These are phyloP conservation scores for Primulina huaijiensis DNA, from an alignment of 257 asterid genomes.

Conservation along the genomic window DNA sequence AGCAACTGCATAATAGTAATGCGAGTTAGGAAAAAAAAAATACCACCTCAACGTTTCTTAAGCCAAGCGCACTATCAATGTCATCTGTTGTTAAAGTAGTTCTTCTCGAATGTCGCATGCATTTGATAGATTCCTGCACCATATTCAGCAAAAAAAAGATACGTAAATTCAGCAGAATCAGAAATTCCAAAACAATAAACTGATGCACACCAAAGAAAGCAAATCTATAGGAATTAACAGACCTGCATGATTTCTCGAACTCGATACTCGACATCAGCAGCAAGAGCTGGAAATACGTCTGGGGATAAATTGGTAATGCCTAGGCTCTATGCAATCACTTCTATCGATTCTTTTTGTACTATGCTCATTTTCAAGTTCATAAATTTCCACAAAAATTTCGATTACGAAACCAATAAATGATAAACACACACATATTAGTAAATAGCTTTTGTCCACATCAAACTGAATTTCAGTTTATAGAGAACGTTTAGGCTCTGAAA, in stretches of 20 bases:
- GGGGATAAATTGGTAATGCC: slow-evolving; percentile 82
- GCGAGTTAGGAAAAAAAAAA: neutral
- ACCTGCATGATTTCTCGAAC: slow-evolving; percentile 99
- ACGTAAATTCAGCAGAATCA: neutral
- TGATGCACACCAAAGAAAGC: neutral
- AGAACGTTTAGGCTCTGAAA: neutral
- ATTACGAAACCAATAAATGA: slow-evolving; percentile 1
- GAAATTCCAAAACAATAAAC: slow-evolving; percentile 3
- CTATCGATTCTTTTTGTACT: slow-evolving; percentile 78
- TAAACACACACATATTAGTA: neutral
- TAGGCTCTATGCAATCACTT: slow-evolving; percentile 85
- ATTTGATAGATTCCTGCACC: slow-evolving; percentile 86
- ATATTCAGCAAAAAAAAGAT: slow-evolving; percentile 8
- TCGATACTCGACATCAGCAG: slow-evolving; percentile 95
- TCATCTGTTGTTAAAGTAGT: slow-evolving; percentile 83
- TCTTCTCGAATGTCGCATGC: slow-evolving; percentile 96
- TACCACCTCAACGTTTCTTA: slow-evolving; percentile 87
- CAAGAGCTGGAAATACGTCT: slow-evolving; percentile 78
- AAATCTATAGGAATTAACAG: neutral
- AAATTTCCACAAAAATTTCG: neutral
- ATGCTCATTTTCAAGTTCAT: slow-evolving; percentile 52
- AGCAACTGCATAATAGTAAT: neutral
- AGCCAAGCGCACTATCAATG: slow-evolving; percentile 88
- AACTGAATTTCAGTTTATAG: neutral
- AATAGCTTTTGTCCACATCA: neutral